Evolutionary conservation across 2,329 filamentous ascomycete species (phyloP).

Genomic region (Trichoderma sp.): DNA sequence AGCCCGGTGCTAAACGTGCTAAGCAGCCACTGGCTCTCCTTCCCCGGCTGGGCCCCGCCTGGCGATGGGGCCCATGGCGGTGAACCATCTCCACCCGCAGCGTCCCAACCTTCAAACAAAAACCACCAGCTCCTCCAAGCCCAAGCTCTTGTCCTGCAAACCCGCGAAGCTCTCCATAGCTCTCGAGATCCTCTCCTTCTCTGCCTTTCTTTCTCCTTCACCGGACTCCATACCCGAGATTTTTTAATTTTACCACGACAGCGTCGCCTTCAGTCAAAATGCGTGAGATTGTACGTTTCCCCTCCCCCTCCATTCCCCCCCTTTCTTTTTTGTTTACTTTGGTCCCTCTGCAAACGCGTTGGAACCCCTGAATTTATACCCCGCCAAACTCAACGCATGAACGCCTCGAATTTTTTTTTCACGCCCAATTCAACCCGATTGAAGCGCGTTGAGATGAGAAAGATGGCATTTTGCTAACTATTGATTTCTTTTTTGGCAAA

Average conservation of each 20-base stretch:
- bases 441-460: neutral
- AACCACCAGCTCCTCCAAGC: constrained; percentile 24
- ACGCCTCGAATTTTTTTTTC: neutral
- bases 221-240: constrained; percentile 22
- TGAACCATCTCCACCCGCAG: constrained; percentile 32
- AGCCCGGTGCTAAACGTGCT: neutral
- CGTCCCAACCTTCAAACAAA: constrained; percentile 24
- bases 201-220: constrained; percentile 29
- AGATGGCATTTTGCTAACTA: constrained; percentile 57
- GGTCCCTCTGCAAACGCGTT: constrained; percentile 45
- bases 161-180: constrained; percentile 43
- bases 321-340: constrained; percentile 12
- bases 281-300: constrained; percentile 70
- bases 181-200: constrained; percentile 37
- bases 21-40: constrained; percentile 18
- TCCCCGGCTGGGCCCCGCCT: constrained; percentile 18
- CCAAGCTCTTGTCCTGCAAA: constrained; percentile 32
- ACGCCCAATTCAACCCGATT: constrained; percentile 14
- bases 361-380: constrained; percentile 46
- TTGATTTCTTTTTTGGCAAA: constrained; percentile 51
- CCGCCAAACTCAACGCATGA: constrained; percentile 18
- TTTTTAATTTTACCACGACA: constrained; percentile 34
- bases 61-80: constrained; percentile 35
- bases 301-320: neutral
- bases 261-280: constrained; percentile 51